Base-by-base conservation (phyloP, 768 basidiomycete species). In the Pleurotus eryngii region DNA sequence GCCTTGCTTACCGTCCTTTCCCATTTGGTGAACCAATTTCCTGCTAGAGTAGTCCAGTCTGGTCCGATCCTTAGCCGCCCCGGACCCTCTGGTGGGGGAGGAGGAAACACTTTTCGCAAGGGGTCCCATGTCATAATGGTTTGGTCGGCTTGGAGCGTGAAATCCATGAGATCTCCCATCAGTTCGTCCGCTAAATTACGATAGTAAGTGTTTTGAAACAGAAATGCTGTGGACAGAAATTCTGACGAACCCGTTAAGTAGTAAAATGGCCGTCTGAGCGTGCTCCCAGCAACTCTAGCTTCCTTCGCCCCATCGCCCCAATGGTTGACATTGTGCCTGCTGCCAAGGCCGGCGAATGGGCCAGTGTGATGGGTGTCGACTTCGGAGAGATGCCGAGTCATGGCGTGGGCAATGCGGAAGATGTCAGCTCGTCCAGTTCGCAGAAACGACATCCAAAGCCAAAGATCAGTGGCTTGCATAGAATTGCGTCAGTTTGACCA, bases 261-360 rank as follows among this genome's bases (percentile, higher is more conserved):
- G 55, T 72, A 75, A 46, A 72, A 75, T 3, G 72, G 72, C 24
- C 74, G 65, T 54, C 69, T 69, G 22, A 75, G 54, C 15, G 72
- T 71, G 40, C 69, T 70, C n/a, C 70, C 70, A 12, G 67, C 60
- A 17, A 75, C 69, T 4, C 74, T 63, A 1, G 71, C 74, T 49
- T 75, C 74, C 43, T 75, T 75, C 0, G 74, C 74, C 20, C 74
- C 74, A 61, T 75, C 74, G 39, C 74, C 74, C 74, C 74, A 75
- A 42, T 74, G 72, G 14, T 66, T 67, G 26, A 75, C 74, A 51
- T 75, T 74, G 55, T 75, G 74, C 2, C 73, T 61, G 50, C 67
- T 67, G 5, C 72, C 72, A 45, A 74, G 63, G 12, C 74, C 74
- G 24, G 72, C 72, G 40, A 68, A 74, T 5, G 74, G 68, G 4